phyloP scores from a whole-genome alignment of 495 filamentous ascomycete genomes.

The Penicillium pulvis region DNA sequence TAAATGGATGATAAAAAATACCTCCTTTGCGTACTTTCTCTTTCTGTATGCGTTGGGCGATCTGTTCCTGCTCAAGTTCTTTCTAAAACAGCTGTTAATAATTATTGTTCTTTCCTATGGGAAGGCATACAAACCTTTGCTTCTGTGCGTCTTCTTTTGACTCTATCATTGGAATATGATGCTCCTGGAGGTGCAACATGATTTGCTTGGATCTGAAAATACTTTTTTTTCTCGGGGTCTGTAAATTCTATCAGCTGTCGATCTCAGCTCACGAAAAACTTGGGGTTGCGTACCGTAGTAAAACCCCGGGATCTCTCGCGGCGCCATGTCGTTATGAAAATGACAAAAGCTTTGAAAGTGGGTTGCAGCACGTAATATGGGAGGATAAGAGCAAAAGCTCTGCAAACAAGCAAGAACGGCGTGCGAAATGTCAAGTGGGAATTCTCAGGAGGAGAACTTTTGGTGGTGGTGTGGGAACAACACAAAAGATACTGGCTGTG shows the following conservation, averaged over 20 bases:
- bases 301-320: conserved; percentile 46
- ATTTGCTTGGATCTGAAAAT: conserved; percentile 56
- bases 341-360: no score
- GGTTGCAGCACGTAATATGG: not conserved
- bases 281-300: conserved; percentile 41
- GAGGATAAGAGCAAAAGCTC: not conserved
- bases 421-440: not conserved
- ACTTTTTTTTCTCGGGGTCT: conserved; percentile 60
- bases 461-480: no score
- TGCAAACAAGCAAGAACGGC: not conserved
- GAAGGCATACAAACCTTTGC: conserved; percentile 30
- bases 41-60: conserved; percentile 29
- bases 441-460: no score
- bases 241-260: not conserved
- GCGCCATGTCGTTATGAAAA: not conserved
- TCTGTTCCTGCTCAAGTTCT: conserved; percentile 2
- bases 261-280: not conserved
- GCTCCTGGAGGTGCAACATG: conserved; percentile 47
- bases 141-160: conserved; percentile 44
- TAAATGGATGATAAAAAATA: conserved; percentile 32
- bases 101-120: not conserved
- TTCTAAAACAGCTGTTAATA: not conserved
- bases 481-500: not conserved
- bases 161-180: conserved; percentile 49
- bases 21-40: conserved; percentile 39